phyloP scores from a whole-genome alignment of 306 rosid genomes.

The Adenanthera pavonina region DNA sequence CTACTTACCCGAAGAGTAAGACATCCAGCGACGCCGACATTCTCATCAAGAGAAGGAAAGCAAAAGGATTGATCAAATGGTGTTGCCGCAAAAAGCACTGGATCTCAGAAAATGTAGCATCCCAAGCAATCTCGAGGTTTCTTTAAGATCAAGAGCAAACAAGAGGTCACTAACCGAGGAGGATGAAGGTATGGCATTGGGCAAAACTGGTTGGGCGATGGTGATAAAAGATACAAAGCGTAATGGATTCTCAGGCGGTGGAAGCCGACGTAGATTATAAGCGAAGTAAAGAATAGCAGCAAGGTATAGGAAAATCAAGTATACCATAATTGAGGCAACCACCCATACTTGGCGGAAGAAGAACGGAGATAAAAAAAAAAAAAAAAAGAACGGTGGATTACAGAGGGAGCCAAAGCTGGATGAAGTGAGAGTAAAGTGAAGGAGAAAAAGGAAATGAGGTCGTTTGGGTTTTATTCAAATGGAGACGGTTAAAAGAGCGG shows the following conservation, averaged over 20 bases:
- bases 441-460: not conserved
- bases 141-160: constrained; percentile 11
- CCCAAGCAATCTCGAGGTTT: not conserved
- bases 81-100: not conserved
- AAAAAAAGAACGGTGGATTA: not conserved
- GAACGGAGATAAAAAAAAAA: not conserved
- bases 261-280: constrained; percentile 52
- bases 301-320: constrained; percentile 3
- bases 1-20: constrained; percentile 22
- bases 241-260: constrained; percentile 33
- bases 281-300: constrained; percentile 64
- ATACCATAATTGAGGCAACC: not conserved
- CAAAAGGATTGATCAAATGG: constrained; percentile 24
- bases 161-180: constrained; percentile 40
- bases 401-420: not conserved
- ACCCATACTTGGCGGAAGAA: constrained; percentile 21
- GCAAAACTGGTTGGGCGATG: constrained; percentile 41
- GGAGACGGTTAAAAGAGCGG: constrained; percentile 31
- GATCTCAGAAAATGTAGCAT: constrained; percentile 33
- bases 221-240: constrained; percentile 58
- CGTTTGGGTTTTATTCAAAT: constrained; percentile 14
- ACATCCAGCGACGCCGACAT: constrained; percentile 26
- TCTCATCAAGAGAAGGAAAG: not conserved
- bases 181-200: constrained; percentile 31
- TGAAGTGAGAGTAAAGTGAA: not conserved